Evolutionary conservation across 2,329 filamentous ascomycete genomes (phyloP), one percentile per base, ranked within the genome.

Genomic region (Calonectria honghensis): DNA sequence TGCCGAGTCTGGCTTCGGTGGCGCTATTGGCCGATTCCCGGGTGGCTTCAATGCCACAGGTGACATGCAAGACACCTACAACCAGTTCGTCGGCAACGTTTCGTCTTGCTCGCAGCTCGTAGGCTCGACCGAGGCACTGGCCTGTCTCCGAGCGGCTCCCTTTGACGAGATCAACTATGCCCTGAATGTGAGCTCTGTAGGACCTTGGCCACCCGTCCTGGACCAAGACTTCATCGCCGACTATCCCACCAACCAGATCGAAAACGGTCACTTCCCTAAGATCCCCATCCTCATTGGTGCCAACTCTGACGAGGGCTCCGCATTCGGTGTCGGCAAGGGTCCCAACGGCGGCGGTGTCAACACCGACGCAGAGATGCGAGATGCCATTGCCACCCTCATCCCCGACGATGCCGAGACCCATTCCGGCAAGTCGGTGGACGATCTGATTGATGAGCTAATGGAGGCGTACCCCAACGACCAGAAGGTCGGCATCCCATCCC

Each of bases 1-100:
- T 24, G 85, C 85, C 48, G 80, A 92, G 75, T 90, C 88, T 18
- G 88, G 88, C 10, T 86, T 85, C 37, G 83, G 84, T 2, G 82
- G 80, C 7, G 78, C 81, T 31, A 80, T 86, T 13, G 69, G 73
- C 3, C 76, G 83, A 64, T 80, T 77, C 45, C 73, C 76, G 10
- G 81, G 82, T 18, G 79, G 80, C 18, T 76, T 82, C 31, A 84
- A 84, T 64, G 77, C 79, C n/a, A 84, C 81, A 16, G 59, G 54
- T 7, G 48, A 70, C 7, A 79, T 80, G 73, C 82, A 85, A 54
- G 54, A 31, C 16, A 75, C 76, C 3, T 85, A 82, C 51, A 75
- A 84, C 51, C 75, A 71, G 6, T 72, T 85, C 0, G 79, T 85
- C 0, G 77, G 81, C 4, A 74, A 73, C 10, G 81, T 83, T 0